phyloP scores from a whole-genome alignment of 2,329 filamentous ascomycete species.

The Pseudogymnoascus sp. region DNA sequence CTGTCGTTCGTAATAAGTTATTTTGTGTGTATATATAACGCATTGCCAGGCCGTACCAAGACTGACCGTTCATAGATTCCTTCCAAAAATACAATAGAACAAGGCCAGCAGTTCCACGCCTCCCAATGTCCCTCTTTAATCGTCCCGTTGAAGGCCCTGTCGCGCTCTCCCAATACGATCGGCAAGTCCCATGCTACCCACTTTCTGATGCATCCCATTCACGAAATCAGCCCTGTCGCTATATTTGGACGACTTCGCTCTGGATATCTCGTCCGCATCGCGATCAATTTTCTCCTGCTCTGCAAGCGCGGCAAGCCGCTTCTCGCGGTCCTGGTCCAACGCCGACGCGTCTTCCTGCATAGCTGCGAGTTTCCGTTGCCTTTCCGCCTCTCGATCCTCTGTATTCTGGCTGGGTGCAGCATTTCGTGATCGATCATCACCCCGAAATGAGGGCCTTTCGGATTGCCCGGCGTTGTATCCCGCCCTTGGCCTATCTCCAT shows the following conservation, averaged over 20 bases:
- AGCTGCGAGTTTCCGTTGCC: slow-evolving; percentile 58
- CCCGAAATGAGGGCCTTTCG: background rate
- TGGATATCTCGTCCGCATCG: slow-evolving; percentile 57
- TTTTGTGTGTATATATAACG: background rate
- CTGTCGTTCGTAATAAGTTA: background rate
- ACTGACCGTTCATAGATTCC: background rate
- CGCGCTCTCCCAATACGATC: slow-evolving; percentile 43
- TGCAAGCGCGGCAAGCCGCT: slow-evolving; percentile 57
- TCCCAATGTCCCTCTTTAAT: slow-evolving; percentile 26
- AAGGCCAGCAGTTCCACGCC: background rate
- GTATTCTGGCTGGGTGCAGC: slow-evolving; percentile 1
- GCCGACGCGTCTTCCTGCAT: slow-evolving; percentile 65
- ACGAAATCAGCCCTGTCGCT: slow-evolving; percentile 58
- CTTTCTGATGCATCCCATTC: slow-evolving; percentile 52
- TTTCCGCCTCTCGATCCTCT: slow-evolving; percentile 42
- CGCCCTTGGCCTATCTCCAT: slow-evolving; percentile 3
- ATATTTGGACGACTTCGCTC: slow-evolving; percentile 49
- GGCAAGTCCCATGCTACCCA: slow-evolving; percentile 41
- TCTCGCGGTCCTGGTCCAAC: slow-evolving; percentile 60
- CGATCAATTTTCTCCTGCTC: slow-evolving; percentile 54
- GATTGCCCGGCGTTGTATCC: background rate
- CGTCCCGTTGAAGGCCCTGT: slow-evolving; percentile 39
- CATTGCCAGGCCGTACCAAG: background rate
- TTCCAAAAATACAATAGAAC: background rate
- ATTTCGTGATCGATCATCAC: slow-evolving; percentile 19